Evolutionary conservation across 352 stramenopile species (phyloP), one percentile per base, ranked within the genome.

Genomic region (Pythium vanterpoolii): DNA sequence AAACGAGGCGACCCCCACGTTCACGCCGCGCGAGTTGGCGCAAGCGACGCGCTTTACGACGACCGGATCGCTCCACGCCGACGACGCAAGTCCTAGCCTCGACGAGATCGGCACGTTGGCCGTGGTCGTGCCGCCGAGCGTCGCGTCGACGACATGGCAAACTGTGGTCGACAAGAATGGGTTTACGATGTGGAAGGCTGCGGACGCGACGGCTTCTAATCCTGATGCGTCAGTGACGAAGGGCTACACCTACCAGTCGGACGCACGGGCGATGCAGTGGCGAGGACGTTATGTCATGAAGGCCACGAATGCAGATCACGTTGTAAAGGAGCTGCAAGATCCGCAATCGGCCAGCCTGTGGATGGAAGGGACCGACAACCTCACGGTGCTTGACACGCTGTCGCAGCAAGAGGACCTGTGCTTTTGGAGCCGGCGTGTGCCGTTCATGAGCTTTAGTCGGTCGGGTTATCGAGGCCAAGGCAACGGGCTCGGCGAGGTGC

Each of bases 341-440:
- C 68, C 71, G 23, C 46, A 43, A 3, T 53, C 56, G 6, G 50
- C 51, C 30, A 36, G 33, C 14, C 18, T 53, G 5, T 79, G 71
- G 71, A 60, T 63, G 39, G 19, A 49, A 3, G 26, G 44, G 4
- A 31, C 58, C 0, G 66, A 74, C 11, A 23, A 71, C 24, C 53
- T 79, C 27, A 26, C 56, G 19, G 2, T 74, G 31, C 57, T 79
- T 0, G 65, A 79, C 9, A 56, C 52, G 31, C 50, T 79, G 4
- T 74, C 68, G 2, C 52, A 31, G 0, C 52, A 51, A 34, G 71
- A 79, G 27, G 68, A 77, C 27, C 56, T 76, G 11, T 71, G 57
- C 34, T 74, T 74, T n/a, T 79, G 71, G 71, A 76, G 65, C 21
- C 60, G 69, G 6, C 58, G 62, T 2, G 52, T 79, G 19, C 62